These are phyloP conservation scores for Kazachstania africana DNA, from an alignment of 805 yeast species.

Conservation along the genomic window DNA sequence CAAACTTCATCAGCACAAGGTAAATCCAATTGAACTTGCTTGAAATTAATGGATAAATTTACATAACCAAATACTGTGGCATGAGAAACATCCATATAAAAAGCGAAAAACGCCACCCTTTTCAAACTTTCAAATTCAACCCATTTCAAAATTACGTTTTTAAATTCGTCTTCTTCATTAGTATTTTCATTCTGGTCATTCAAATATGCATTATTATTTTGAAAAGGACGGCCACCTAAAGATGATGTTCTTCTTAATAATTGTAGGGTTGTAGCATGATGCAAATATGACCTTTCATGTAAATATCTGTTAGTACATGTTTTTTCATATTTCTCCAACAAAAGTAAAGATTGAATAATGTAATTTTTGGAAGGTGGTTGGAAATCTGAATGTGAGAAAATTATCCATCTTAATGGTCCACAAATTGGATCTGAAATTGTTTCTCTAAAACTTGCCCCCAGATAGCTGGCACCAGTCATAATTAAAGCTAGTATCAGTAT, in stretches of 20 bases:
- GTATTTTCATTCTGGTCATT: slow-evolving; percentile 1
- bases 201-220: slow-evolving; percentile 8
- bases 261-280: slow-evolving; percentile 80
- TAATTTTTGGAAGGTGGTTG: slow-evolving; percentile 68
- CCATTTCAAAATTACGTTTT: slow-evolving; percentile 37
- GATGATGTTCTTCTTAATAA: slow-evolving; percentile 64
- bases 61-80: slow-evolving; percentile 71
- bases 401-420: slow-evolving; percentile 49
- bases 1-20: slow-evolving; percentile 56
- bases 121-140: slow-evolving; percentile 70
- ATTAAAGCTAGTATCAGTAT: slow-evolving; percentile 44
- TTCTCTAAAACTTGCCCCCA: slow-evolving; percentile 19
- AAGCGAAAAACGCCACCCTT: slow-evolving; percentile 69
- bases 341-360: slow-evolving; percentile 60
- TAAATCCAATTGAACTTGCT: slow-evolving; percentile 48
- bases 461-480: slow-evolving; percentile 40
- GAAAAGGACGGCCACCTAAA: slow-evolving; percentile 55
- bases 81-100: slow-evolving; percentile 69
- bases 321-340: slow-evolving; percentile 75
- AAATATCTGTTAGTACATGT: slow-evolving; percentile 52
- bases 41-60: slow-evolving; percentile 37
- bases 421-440: slow-evolving; percentile 26
- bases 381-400: slow-evolving; percentile 62
- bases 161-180: slow-evolving; percentile 11
- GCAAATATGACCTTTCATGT: slow-evolving; percentile 77